Conservation (phyloP, 352 stramenopile species). For the Globisporangium carolinianum region DNA sequence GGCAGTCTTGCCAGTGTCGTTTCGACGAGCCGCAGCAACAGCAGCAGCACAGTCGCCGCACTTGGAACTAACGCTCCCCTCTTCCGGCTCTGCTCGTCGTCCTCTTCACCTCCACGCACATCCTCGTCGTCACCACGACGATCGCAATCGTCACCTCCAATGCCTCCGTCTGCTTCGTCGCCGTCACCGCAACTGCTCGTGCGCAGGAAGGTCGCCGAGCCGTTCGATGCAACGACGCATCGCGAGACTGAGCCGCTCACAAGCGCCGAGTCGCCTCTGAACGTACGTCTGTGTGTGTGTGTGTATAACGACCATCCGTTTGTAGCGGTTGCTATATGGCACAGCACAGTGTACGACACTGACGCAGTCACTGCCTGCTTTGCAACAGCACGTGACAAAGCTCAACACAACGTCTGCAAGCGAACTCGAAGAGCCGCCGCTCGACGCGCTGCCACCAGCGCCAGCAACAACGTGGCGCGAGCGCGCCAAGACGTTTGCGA, state of each 20-base stretch:
- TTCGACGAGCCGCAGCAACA: conserved; percentile 1
- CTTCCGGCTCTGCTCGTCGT: conserved; percentile 30
- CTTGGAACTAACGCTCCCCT: conserved; percentile 22
- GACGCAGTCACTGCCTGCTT: background rate
- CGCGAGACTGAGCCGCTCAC: conserved; percentile 34
- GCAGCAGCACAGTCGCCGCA: conserved; percentile 9
- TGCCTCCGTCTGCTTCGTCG: background rate
- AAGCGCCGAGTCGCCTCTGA: conserved; percentile 14
- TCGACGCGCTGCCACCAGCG: conserved; percentile 3
- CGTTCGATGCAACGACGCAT: conserved; percentile 15
- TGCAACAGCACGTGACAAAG: background rate
- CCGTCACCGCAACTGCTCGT: background rate
- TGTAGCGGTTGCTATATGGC: background rate
- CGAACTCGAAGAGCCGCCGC: background rate
- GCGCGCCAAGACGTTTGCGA: conserved; percentile 72
- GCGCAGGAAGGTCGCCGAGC: conserved; percentile 10
- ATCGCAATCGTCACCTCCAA: background rate
- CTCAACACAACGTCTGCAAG: background rate
- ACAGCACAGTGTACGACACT: background rate
- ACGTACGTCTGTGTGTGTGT: conserved; percentile 11
- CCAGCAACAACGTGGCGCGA: conserved; percentile 45
- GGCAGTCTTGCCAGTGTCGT: background rate
- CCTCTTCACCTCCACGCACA: conserved; percentile 1
- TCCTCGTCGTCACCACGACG: background rate
- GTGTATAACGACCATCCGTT: background rate